Conservation (phyloP, 495 filamentous ascomycete genomes). For the Aspergillus baeticus region DNA sequence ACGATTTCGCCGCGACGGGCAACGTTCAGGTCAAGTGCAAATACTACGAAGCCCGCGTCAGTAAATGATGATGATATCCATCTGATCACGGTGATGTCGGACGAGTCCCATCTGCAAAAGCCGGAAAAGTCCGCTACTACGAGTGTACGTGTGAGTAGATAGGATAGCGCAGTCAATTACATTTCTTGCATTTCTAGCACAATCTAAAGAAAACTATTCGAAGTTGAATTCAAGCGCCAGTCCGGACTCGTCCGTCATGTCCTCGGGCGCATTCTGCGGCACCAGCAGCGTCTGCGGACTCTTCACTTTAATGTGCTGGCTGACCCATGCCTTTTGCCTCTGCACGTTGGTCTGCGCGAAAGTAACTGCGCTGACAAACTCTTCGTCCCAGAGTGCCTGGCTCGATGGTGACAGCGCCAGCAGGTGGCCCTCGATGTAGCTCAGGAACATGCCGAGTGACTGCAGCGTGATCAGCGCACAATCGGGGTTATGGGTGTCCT, state of each 20-base stretch:
- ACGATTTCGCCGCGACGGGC: background rate
- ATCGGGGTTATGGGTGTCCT: background rate
- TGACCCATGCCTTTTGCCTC: conserved; percentile 18
- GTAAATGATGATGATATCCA: background rate
- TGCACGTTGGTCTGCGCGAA: conserved; percentile 6
- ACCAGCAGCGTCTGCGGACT: conserved; percentile 18
- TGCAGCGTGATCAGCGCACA: conserved; percentile 5
- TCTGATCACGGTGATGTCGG: background rate
- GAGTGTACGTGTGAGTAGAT: background rate
- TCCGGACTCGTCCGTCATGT: background rate
- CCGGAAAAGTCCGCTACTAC: background rate
- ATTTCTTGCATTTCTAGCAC: too few relatives aligned
- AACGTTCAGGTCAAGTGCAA: background rate
- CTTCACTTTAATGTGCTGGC: conserved; percentile 14
- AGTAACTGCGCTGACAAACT: conserved; percentile 9
- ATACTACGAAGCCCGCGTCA: background rate
- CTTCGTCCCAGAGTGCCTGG: conserved; percentile 18
- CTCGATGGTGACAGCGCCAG: conserved; percentile 15
- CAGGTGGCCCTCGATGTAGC: conserved; percentile 15
- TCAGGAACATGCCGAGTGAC: conserved; percentile 13
- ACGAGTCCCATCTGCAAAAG: background rate
- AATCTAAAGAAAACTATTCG: background rate
- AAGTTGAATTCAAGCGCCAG: background rate
- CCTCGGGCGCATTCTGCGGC: background rate
- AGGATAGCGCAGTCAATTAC: background rate